Evolutionary conservation across 2,329 filamentous ascomycete species (phyloP), one percentile per base, ranked within the genome.

Genomic region (Diaporthe humulicola): DNA sequence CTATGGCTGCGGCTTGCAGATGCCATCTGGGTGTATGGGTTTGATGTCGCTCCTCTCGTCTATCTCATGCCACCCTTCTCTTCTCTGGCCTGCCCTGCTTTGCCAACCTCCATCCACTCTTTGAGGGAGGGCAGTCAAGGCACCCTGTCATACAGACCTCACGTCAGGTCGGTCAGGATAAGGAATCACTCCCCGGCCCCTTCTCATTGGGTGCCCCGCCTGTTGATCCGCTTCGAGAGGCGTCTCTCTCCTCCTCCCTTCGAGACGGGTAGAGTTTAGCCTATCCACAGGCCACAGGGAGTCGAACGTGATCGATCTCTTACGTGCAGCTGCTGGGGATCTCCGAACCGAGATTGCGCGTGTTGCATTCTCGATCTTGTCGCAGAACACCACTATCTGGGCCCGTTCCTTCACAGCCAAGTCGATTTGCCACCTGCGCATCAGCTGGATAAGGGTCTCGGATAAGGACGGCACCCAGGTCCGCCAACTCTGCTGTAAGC

Each of bases 331-430:
- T 38, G 45, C 30, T 33, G 60, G 61, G 61, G 58, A 69, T 70
- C 73, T 76, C 73, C 74, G 69, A 74, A 66, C 67, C 71, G 60
- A 74, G 66, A 71, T 74, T 60, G 40, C 52, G 40, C 33, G 56
- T 28, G 69, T 73, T 66, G 38, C 64, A 60, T 64, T 72, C 48
- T 72, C 57, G 57, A 64, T 61, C 57, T 61, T 19, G 56, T 38
- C 33, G 25, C 45, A 67, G 45, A 52, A 30, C 30, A 67, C 50
- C 61, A 50, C 42, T 17, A 38, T 36, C 42, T 25, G 19, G 45
- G 5, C 61, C 45, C n/a, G 22, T 33, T 50, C 12, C 33, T 28
- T 10, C 22, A 19, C 12, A 25, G 42, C 45, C 64, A 67, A 38
- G 45, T 36, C 64, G 15, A n/a, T 25, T 38, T 52, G 45, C 45